A percentile compares a stretch with the other conserved stretches of the same genome.
Evolutionary conservation across 176 grass and related monocot genomes (phyloP).

Genomic region (Carex myosuroides): DNA sequence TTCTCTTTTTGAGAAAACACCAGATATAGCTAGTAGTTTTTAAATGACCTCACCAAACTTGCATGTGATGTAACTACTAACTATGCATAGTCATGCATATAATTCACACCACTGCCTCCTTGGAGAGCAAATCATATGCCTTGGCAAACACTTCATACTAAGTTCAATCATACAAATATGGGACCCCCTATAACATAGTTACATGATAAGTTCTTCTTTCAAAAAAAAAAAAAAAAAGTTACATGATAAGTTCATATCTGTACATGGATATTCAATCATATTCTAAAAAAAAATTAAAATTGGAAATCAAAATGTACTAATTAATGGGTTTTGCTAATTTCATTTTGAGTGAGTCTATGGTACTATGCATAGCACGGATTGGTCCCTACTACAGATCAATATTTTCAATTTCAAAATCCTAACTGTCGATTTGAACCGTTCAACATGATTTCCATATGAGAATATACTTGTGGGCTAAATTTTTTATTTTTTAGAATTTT

Average conservation of each 20-base stretch:
- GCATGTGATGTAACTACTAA: constrained; percentile 11
- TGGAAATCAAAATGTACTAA: neutral
- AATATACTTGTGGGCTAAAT: too few relatives aligned
- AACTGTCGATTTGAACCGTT: too few relatives aligned
- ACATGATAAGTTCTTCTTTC: neutral
- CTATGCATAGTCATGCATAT: constrained; percentile 12
- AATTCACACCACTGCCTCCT: constrained; percentile 14
- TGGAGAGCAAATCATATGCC: constrained; percentile 8
- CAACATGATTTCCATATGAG: too few relatives aligned
- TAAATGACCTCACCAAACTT: constrained; percentile 13
- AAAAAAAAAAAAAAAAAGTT: neutral
- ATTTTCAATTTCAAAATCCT: too few relatives aligned
- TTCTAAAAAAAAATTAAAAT: neutral
- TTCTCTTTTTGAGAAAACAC: neutral
- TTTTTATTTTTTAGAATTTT: too few relatives aligned
- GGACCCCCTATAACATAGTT: constrained; percentile 6
- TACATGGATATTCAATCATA: neutral
- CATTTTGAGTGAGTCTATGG: too few relatives aligned
- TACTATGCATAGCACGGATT: too few relatives aligned
- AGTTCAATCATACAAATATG: neutral
- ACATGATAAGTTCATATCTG: neutral
- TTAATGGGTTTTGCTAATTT: neutral
- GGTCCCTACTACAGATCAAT: too few relatives aligned
- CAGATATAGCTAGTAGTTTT: neutral
- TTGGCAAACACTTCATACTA: constrained; percentile 10